phyloP scores from a whole-genome alignment of 2,329 filamentous ascomycete species.

The Sclerotinia trifoliorum region DNA sequence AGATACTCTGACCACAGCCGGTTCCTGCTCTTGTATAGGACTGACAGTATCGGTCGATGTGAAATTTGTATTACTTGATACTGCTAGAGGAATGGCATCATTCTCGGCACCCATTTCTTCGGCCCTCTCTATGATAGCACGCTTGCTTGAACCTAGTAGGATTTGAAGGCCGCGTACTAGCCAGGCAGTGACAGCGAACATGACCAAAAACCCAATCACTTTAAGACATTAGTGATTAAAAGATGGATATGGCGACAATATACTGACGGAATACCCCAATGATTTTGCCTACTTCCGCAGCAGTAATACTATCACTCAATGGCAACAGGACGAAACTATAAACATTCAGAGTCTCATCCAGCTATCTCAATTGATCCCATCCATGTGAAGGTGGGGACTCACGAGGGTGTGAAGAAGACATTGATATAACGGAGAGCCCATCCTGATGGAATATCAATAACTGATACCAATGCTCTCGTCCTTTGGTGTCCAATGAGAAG shows the following conservation, averaged over 20 bases:
- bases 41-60: slow-evolving; percentile 26
- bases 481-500: slow-evolving; percentile 48
- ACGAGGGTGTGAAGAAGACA: slow-evolving; percentile 27
- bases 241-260: neutral
- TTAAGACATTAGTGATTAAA: slow-evolving; percentile 1
- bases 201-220: slow-evolving; percentile 56
- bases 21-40: slow-evolving; percentile 36
- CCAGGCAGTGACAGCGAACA: slow-evolving; percentile 54
- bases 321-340: slow-evolving; percentile 54
- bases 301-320: slow-evolving; percentile 52
- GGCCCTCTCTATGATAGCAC: slow-evolving; percentile 50
- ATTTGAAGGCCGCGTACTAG: slow-evolving; percentile 54
- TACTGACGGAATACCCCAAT: slow-evolving; percentile 56
- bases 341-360: slow-evolving; percentile 12
- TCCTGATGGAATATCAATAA: slow-evolving; percentile 50
- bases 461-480: slow-evolving; percentile 48
- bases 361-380: neutral
- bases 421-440: slow-evolving; percentile 28
- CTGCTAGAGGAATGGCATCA: slow-evolving; percentile 50
- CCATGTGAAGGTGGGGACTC: neutral
- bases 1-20: slow-evolving; percentile 34
- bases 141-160: slow-evolving; percentile 51
- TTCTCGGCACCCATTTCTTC: slow-evolving; percentile 49
- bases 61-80: slow-evolving; percentile 29
- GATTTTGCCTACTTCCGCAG: slow-evolving; percentile 56